Conservation (phyloP, 2,329 filamentous ascomycete genomes). For the Plenodomus lindquistii region DNA sequence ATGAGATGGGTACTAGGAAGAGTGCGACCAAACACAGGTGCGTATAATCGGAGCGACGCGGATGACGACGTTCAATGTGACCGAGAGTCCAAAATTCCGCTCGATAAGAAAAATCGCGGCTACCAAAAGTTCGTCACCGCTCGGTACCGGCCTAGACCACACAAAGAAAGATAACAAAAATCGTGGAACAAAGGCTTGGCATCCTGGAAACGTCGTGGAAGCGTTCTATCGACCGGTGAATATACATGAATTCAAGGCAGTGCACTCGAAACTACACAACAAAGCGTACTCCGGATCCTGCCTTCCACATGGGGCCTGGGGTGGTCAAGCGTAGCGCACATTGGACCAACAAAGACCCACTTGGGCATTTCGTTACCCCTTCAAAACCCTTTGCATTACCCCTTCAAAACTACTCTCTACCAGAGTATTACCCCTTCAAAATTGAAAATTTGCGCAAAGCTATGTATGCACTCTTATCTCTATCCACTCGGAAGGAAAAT, state of each 20-base stretch:
- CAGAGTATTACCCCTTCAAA: constrained; percentile 42
- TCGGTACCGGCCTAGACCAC: constrained; percentile 8
- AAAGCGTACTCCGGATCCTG: constrained; percentile 9
- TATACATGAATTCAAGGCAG: background rate
- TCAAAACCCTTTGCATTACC: constrained; percentile 40
- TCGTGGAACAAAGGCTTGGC: constrained; percentile 6
- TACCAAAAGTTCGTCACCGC: constrained; percentile 6
- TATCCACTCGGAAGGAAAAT: background rate
- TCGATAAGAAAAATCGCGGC: constrained; percentile 4
- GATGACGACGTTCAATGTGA: background rate
- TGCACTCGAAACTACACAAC: background rate
- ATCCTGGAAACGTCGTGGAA: background rate
- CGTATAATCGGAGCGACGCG: background rate
- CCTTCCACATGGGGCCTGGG: constrained; percentile 21
- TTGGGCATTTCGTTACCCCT: constrained; percentile 32
- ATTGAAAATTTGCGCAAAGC: constrained; percentile 36
- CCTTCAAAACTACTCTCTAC: constrained; percentile 32
- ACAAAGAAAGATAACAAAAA: constrained; percentile 10
- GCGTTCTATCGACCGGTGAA: constrained; percentile 1
- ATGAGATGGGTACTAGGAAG: background rate
- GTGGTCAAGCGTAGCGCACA: constrained; percentile 2
- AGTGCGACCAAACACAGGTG: background rate
- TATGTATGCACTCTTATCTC: background rate
- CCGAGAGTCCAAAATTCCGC: background rate
- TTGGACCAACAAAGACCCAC: constrained; percentile 14